These are phyloP conservation scores for Pythium pectinolyticum DNA, from an alignment of 352 stramenopile genomes.

Conservation along the genomic window DNA sequence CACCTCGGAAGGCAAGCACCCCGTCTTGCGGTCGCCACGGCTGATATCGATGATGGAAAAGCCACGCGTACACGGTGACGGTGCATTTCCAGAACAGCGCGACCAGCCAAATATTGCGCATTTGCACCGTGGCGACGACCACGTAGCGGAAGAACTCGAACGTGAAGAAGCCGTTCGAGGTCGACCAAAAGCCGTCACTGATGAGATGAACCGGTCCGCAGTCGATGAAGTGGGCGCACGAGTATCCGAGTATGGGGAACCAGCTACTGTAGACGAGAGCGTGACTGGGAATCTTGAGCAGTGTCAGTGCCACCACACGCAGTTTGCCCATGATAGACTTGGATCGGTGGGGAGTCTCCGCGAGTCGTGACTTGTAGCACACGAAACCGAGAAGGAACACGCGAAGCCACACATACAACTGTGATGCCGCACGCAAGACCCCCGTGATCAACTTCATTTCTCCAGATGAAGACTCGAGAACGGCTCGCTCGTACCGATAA, in stretches of 20 bases:
- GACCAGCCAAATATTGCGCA: conserved; percentile 40
- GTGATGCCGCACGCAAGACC: conserved; percentile 31
- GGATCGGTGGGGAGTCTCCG: not conserved
- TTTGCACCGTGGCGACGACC: conserved; percentile 29
- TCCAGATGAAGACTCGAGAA: conserved; percentile 34
- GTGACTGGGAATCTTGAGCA: conserved; percentile 51
- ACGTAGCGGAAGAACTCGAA: conserved; percentile 28
- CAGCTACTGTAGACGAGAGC: conserved; percentile 52
- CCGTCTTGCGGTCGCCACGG: conserved; percentile 7
- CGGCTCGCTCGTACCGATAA: conserved; percentile 47
- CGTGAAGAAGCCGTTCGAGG: conserved; percentile 14
- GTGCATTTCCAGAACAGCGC: conserved; percentile 22
- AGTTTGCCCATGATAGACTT: not conserved
- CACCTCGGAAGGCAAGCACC: conserved; percentile 11
- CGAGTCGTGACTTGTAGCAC: conserved; percentile 21
- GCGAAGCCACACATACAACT: conserved; percentile 53
- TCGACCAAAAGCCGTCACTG: conserved; percentile 27
- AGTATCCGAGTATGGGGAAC: conserved; percentile 42
- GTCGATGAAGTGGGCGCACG: conserved; percentile 40
- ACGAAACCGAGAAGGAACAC: conserved; percentile 35
- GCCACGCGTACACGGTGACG: not conserved
- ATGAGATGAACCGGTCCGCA: conserved; percentile 33
- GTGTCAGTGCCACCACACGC: conserved; percentile 1
- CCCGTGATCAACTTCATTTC: conserved; percentile 39
- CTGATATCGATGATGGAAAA: not conserved